Evolutionary conservation across 2,329 filamentous ascomycete species (phyloP).

Genomic region (Diaporthe sp.): DNA sequence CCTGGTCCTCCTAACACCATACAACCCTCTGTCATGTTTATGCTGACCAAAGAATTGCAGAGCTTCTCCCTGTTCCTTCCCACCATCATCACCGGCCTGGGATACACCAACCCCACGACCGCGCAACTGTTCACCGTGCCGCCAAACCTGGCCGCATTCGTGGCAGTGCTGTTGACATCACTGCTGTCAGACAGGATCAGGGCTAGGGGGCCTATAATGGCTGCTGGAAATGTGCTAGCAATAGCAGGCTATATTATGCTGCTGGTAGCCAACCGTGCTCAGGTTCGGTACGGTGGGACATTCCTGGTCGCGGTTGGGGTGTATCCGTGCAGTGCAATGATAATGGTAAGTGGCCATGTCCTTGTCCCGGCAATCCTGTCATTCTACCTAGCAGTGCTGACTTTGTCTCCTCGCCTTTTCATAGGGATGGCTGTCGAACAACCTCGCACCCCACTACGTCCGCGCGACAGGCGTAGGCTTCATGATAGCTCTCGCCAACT

Average conservation of each 20-base stretch:
- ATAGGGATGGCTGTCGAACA: constrained; percentile 58
- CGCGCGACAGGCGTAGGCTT: constrained; percentile 58
- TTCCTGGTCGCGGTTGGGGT: constrained; percentile 52
- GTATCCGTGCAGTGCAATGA: constrained; percentile 47
- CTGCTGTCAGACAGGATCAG: constrained; percentile 51
- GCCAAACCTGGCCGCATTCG: constrained; percentile 52
- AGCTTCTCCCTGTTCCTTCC: constrained; percentile 62
- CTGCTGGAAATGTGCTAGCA: constrained; percentile 49
- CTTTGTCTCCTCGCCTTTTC: too few species aligned
- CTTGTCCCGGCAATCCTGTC: too few species aligned
- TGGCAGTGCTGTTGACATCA: constrained; percentile 51
- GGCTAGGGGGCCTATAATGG: constrained; percentile 51
- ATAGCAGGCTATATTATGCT: constrained; percentile 55
- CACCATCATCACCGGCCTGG: constrained; percentile 58
- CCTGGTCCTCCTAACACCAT: background rate
- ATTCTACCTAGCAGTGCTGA: background rate
- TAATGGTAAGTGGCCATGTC: constrained; percentile 45
- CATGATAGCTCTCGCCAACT: constrained; percentile 57
- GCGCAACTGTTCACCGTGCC: constrained; percentile 55
- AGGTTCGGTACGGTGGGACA: constrained; percentile 54
- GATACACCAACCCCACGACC: constrained; percentile 54
- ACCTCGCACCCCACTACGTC: constrained; percentile 59
- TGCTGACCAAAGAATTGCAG: constrained; percentile 43
- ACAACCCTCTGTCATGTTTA: constrained; percentile 37
- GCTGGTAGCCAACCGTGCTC: constrained; percentile 48